These are phyloP conservation scores for Erysimum pusillum DNA, from an alignment of 441 rosid genomes.

Conservation along the genomic window DNA sequence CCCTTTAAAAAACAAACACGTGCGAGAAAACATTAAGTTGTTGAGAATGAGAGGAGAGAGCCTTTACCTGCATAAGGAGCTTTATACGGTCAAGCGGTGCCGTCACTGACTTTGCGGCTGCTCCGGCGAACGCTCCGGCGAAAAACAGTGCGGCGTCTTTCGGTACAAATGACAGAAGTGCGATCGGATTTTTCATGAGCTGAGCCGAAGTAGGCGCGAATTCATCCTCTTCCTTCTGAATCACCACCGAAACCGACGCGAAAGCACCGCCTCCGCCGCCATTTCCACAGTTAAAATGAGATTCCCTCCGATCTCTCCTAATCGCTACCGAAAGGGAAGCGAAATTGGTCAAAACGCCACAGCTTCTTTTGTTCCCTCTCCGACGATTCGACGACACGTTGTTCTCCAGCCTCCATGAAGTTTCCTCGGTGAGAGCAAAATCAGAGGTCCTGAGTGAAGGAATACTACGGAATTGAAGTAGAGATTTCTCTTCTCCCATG, in stretches of 20 bases:
- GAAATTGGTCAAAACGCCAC: constrained; percentile 37
- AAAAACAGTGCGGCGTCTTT: constrained; percentile 77
- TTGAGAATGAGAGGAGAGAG: constrained; percentile 25
- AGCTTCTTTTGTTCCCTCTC: constrained; percentile 24
- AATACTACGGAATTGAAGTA: constrained; percentile 49
- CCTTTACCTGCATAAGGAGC: constrained; percentile 89
- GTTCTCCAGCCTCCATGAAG: constrained; percentile 35
- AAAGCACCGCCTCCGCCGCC: constrained; percentile 52
- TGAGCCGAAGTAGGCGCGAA: constrained; percentile 75
- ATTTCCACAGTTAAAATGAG: constrained; percentile 24
- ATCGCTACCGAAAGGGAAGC: constrained; percentile 40
- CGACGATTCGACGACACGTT: constrained; percentile 15
- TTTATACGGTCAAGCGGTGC: constrained; percentile 98
- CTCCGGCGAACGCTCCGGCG: constrained; percentile 96
- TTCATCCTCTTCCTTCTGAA: constrained; percentile 61
- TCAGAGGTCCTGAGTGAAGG: constrained; percentile 57
- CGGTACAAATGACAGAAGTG: constrained; percentile 70
- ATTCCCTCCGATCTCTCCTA: constrained; percentile 34
- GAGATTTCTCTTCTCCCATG: constrained; percentile 66
- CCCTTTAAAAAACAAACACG: constrained; percentile 28
- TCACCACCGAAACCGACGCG: constrained; percentile 67
- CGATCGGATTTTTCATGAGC: constrained; percentile 83
- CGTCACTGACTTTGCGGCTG: constrained; percentile 90
- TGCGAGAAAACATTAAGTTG: constrained; percentile 43
- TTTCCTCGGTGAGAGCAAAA: constrained; percentile 38